phyloP scores from a whole-genome alignment of 2,329 filamentous ascomycete genomes.

The Tympanopsis confertula region DNA sequence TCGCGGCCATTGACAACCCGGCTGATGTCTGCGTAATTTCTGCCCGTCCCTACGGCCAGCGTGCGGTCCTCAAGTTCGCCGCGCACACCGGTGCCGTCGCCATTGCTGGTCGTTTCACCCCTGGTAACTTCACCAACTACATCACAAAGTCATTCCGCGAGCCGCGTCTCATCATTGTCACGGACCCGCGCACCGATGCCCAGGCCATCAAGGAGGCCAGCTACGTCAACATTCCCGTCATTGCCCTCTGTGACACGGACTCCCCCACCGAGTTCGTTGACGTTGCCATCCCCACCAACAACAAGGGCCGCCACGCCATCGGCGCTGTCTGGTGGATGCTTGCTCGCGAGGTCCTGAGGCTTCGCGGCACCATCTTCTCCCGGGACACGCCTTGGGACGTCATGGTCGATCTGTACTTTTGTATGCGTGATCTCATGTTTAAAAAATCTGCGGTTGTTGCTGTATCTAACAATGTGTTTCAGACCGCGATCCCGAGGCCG shows the following conservation, averaged over 20 bases:
- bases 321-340: slow-evolving; percentile 99
- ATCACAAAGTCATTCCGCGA: slow-evolving; percentile 99
- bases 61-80: slow-evolving; percentile 99
- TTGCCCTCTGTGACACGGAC: slow-evolving; percentile 97
- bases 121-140: slow-evolving; percentile 99
- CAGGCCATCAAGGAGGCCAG: slow-evolving; percentile 99
- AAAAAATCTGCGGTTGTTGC: slow-evolving; percentile 7
- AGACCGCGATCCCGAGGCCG: slow-evolving; percentile 97
- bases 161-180: slow-evolving; percentile 97
- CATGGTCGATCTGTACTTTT: slow-evolving; percentile 99
- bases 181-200: slow-evolving; percentile 97
- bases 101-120: slow-evolving; percentile 99
- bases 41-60: slow-evolving; percentile 97
- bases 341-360: slow-evolving; percentile 97
- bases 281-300: slow-evolving; percentile 99
- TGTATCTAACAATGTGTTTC: slow-evolving; percentile 3
- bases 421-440: neutral
- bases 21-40: slow-evolving; percentile 99
- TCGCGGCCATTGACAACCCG: slow-evolving; percentile 97
- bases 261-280: slow-evolving; percentile 99
- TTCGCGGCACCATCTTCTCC: slow-evolving; percentile 90
- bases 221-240: slow-evolving; percentile 99
- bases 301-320: slow-evolving; percentile 99
- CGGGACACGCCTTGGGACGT: slow-evolving; percentile 97
- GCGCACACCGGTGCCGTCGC: slow-evolving; percentile 94